Evolutionary conservation across 2,329 filamentous ascomycete genomes (phyloP).

Genomic region (Exophiala phaeomuriformis): DNA sequence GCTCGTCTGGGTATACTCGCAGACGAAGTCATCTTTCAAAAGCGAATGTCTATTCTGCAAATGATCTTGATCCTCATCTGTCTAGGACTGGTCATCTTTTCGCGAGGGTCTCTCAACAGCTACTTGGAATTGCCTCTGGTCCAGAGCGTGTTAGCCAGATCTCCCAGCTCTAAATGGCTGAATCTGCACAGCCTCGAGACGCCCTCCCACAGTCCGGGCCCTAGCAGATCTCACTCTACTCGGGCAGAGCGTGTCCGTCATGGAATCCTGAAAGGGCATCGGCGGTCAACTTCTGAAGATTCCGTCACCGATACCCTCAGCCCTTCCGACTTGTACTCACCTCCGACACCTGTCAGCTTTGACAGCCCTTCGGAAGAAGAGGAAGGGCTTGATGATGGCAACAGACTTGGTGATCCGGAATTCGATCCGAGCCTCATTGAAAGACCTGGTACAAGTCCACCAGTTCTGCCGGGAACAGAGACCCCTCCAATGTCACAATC

Average conservation of each 20-base stretch:
- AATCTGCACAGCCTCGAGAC: slow-evolving; percentile 17
- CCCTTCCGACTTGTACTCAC: slow-evolving; percentile 20
- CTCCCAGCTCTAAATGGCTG: slow-evolving; percentile 33
- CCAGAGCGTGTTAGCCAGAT: slow-evolving; percentile 41
- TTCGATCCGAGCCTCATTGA: slow-evolving; percentile 27
- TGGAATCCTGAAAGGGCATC: slow-evolving; percentile 25
- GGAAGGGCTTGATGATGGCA: slow-evolving; percentile 6
- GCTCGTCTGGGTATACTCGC: slow-evolving; percentile 76
- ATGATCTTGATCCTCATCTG: slow-evolving; percentile 80
- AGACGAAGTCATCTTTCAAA: slow-evolving; percentile 79
- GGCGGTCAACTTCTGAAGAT: slow-evolving; percentile 21
- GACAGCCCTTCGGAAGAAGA: slow-evolving; percentile 20
- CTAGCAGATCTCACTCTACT: slow-evolving; percentile 15
- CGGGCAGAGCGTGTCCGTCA: slow-evolving; percentile 8
- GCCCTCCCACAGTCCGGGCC: slow-evolving; percentile 12
- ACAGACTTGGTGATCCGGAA: slow-evolving; percentile 18
- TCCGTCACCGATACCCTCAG: slow-evolving; percentile 17
- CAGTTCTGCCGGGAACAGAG: slow-evolving; percentile 13
- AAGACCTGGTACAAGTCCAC: slow-evolving; percentile 25
- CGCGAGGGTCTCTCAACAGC: slow-evolving; percentile 36
- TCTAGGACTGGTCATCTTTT: slow-evolving; percentile 78
- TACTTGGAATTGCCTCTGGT: slow-evolving; percentile 43
- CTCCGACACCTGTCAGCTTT: slow-evolving; percentile 24
- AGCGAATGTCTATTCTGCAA: slow-evolving; percentile 89
- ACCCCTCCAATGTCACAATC: slow-evolving; percentile 2